phyloP scores from a whole-genome alignment of 2,329 filamentous ascomycete species.

The Talaromyces funiculosus region DNA sequence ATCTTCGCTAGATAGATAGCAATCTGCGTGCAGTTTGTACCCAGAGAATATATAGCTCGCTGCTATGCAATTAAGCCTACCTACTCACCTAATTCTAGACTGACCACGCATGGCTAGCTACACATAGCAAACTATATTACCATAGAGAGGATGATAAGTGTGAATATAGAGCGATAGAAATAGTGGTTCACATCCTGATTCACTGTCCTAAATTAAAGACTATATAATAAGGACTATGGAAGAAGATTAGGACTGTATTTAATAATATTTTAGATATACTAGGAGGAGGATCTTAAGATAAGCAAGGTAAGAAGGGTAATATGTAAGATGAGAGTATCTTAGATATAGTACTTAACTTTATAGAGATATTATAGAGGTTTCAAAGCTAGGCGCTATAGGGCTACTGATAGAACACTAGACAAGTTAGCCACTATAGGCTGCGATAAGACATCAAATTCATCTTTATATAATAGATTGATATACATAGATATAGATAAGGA shows the following conservation, averaged over 20 bases:
- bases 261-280: constrained; percentile 21
- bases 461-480: constrained; percentile 19
- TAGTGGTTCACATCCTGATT: too few species aligned
- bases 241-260: constrained; percentile 19
- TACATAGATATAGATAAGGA: constrained; percentile 18
- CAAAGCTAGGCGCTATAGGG: constrained; percentile 17
- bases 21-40: too few species aligned
- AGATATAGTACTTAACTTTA: constrained; percentile 13
- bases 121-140: too few species aligned
- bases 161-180: too few species aligned
- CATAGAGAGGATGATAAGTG: too few species aligned
- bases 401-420: constrained; percentile 17
- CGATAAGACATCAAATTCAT: constrained; percentile 22
- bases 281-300: constrained; percentile 15
- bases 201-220: too few species aligned
- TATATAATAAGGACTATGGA: constrained; percentile 3
- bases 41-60: too few species aligned
- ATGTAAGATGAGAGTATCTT: not conserved
- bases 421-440: constrained; percentile 17
- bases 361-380: constrained; percentile 20
- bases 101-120: too few species aligned
- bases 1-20: too few species aligned
- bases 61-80: too few species aligned
- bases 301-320: constrained; percentile 2
- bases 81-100: too few species aligned